Evolutionary conservation across 169 alveolate genomes (phyloP), one percentile per base, ranked within the genome.

Genomic region (Babesia divergens): DNA sequence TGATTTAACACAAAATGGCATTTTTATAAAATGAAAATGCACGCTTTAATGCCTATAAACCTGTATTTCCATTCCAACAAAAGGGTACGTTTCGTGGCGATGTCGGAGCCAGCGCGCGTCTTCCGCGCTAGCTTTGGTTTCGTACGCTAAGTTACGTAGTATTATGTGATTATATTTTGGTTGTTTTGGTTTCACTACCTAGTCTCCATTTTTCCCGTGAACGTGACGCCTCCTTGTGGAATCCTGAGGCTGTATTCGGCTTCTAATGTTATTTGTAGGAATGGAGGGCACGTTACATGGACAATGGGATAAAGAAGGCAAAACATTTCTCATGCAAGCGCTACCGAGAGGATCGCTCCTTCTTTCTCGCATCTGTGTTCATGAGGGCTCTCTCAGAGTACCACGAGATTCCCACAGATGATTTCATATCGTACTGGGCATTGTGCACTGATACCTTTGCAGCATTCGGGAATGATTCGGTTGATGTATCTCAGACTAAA

Each of bases 271-370:
- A 26, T 1, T 3, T 38, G 11, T 35, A 77, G 86, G 86, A 77
- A 58, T 77, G 86, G 86, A 49, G 86, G 40, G 83, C 86, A 24
- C 74, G 86, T n/a, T 77, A 77, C 69, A 34, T 67, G 43, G 82
- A 77, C 47, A 50, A 65, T 53, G 86, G 80, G 8, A 46, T 53
- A 20, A 77, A 77, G 83, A 77, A 68, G 75, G 65, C 82, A 24
- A 77, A 65, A 29, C 82, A 77, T 43, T 77, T 77, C 56, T 77
- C 86, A 13, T 68, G 76, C 74, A 77, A 65, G 40, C 35, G 85
- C 6, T 75, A 75, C 54, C 29, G 74, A 18, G 60, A 65, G 7
- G 54, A 75, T 4, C 32, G 77, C 11, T 46, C 85, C 47, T 75
- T 59, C 53, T 75, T 75, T 32, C 65, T 75, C n/a, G 60, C 76